Conservation (phyloP, 2,329 filamentous ascomycete genomes). For the Cladosporium sp. region DNA sequence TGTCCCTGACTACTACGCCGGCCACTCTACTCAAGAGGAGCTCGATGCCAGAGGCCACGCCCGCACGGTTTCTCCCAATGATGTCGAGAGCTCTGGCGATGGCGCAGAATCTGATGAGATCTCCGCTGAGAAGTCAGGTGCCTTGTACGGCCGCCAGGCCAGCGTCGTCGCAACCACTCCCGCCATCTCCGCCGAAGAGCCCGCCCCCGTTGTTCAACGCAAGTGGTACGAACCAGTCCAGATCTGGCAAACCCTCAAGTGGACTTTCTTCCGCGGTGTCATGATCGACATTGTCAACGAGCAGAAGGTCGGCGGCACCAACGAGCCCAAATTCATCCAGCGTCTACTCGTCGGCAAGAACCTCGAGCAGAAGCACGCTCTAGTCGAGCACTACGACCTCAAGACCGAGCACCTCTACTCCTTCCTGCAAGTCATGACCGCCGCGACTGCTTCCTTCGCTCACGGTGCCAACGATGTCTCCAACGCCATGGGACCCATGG, state of each 20-base stretch:
- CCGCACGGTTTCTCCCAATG: slow-evolving; percentile 23
- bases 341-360: slow-evolving; percentile 20
- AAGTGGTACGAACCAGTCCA: slow-evolving; percentile 41
- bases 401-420: slow-evolving; percentile 57
- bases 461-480: slow-evolving; percentile 64
- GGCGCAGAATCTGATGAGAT: slow-evolving; percentile 12
- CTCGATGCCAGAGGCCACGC: slow-evolving; percentile 29
- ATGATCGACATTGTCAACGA: slow-evolving; percentile 45
- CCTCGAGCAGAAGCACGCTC: slow-evolving; percentile 40
- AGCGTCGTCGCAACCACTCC: slow-evolving; percentile 10
- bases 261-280: slow-evolving; percentile 45
- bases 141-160: slow-evolving; percentile 7
- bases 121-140: slow-evolving; percentile 10
- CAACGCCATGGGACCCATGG: slow-evolving; percentile 57
- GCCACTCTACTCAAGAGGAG: slow-evolving; percentile 46
- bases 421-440: slow-evolving; percentile 60
- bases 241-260: slow-evolving; percentile 45
- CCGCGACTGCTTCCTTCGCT: slow-evolving; percentile 64
- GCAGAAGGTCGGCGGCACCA: slow-evolving; percentile 33
- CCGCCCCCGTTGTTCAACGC: slow-evolving; percentile 19
- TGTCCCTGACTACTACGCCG: slow-evolving; percentile 54
- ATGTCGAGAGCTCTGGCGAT: slow-evolving; percentile 18
- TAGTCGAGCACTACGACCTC: slow-evolving; percentile 48
- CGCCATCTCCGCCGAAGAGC: slow-evolving; percentile 5
- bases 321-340: slow-evolving; percentile 35